A percentile compares a stretch with the other conserved stretches of the same genome.
These are phyloP conservation scores for Chlamydomonas applanata DNA, from an alignment of 139 green algal species.

Conservation along the genomic window DNA sequence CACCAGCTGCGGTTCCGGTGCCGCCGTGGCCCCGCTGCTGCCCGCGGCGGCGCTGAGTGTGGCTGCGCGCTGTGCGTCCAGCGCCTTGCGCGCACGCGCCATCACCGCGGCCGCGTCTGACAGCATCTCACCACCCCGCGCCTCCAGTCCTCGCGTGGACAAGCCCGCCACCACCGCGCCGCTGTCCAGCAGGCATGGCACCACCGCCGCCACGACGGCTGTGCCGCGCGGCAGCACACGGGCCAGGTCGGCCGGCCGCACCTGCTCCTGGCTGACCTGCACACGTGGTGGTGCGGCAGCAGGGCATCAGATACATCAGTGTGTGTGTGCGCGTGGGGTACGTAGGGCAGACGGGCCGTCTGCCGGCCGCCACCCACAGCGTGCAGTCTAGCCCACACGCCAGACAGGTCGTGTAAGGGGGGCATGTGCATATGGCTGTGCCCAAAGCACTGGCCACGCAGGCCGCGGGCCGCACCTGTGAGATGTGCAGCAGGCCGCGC, in stretches of 20 bases:
- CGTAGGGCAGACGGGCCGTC: too few species aligned
- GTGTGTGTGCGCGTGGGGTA: too few species aligned
- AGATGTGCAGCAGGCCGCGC: conserved; percentile 5
- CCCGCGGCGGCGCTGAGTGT: not conserved
- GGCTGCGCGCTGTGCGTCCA: not conserved
- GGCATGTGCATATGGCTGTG: too few species aligned
- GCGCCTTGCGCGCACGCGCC: not conserved
- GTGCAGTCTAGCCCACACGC: too few species aligned
- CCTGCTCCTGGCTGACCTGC: not conserved
- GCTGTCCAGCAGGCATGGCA: not conserved
- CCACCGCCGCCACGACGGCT: not conserved
- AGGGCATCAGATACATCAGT: too few species aligned
- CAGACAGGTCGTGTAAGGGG: too few species aligned
- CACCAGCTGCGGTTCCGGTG: not conserved
- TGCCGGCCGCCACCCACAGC: too few species aligned
- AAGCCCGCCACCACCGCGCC: not conserved
- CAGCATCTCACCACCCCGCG: not conserved
- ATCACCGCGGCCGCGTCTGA: not conserved
- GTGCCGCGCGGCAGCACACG: not conserved
- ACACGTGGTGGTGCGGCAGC: not conserved
- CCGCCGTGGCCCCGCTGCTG: not conserved
- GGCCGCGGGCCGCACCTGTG: not conserved
- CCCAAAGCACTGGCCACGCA: not conserved
- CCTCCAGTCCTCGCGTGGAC: not conserved
- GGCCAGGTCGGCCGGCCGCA: not conserved